These are phyloP conservation scores for Ascocoryne sarcoides DNA, from an alignment of 2,329 filamentous ascomycete genomes.

Conservation along the genomic window DNA sequence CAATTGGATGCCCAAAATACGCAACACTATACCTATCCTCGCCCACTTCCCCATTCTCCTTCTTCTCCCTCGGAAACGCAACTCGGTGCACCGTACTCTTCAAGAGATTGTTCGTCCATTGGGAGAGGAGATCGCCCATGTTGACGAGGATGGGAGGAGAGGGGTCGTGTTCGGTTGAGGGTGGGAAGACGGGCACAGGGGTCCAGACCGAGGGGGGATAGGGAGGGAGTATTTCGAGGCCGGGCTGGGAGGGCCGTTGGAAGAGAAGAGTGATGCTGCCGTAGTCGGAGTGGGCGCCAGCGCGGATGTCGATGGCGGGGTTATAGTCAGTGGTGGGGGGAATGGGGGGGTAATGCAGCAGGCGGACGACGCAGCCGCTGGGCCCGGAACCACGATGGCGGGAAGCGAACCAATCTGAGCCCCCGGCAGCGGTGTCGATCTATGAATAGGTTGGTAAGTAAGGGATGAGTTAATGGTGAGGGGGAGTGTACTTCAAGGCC, in stretches of 20 bases:
- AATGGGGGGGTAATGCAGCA: constrained; percentile 62
- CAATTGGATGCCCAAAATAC: constrained; percentile 59
- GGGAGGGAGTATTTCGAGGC: constrained; percentile 69
- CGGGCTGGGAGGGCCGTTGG: constrained; percentile 74
- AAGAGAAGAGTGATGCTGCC: constrained; percentile 68
- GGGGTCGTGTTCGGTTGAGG: constrained; percentile 47
- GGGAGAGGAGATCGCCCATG: constrained; percentile 64
- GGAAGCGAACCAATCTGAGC: constrained; percentile 37
- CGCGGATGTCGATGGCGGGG: constrained; percentile 60
- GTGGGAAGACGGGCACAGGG: constrained; percentile 58
- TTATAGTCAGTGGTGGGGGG: constrained; percentile 34
- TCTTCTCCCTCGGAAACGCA: constrained; percentile 49
- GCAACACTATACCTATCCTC: constrained; percentile 56
- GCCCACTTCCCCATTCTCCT: constrained; percentile 40
- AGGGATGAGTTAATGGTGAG: background rate
- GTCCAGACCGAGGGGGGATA: constrained; percentile 38
- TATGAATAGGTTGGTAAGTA: constrained; percentile 5
- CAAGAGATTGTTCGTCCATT: constrained; percentile 86
- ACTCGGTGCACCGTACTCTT: constrained; percentile 86
- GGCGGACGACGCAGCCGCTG: constrained; percentile 43
- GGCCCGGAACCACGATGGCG: constrained; percentile 46
- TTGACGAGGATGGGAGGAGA: constrained; percentile 65
- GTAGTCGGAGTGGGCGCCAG: constrained; percentile 85
- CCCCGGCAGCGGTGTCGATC: constrained; percentile 21
- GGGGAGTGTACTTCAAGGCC: constrained; percentile 52